These are phyloP conservation scores for Russula vinacea DNA, from an alignment of 768 basidiomycete genomes.

Conservation along the genomic window DNA sequence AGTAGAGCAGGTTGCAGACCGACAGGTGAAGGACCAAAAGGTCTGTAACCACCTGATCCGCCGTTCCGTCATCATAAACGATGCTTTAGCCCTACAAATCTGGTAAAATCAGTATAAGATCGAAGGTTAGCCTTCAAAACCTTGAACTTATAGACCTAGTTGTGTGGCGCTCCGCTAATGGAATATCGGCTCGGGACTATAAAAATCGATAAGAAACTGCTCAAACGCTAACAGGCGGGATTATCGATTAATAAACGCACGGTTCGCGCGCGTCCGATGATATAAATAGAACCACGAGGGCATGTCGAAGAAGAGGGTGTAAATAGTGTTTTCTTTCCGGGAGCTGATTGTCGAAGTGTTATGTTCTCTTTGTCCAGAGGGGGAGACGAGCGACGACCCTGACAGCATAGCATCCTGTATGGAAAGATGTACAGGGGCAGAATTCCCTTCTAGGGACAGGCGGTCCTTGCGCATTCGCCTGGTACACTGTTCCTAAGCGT, in stretches of 20 bases:
- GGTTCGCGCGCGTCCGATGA: neutral
- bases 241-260: neutral
- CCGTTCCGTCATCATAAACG: neutral
- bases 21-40: neutral
- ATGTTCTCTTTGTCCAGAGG: neutral
- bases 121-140: neutral
- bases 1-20: too few relatives aligned
- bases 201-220: neutral
- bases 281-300: neutral
- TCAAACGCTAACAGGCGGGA: neutral
- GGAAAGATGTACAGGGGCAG: neutral
- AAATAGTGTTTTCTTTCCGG: neutral
- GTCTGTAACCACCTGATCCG: neutral
- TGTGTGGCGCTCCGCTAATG: neutral
- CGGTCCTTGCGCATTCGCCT: too few relatives aligned
- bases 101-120: neutral
- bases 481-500: too few relatives aligned
- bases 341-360: neutral
- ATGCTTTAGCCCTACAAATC: neutral
- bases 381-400: neutral
- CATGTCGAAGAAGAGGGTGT: neutral
- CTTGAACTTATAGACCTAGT: neutral
- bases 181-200: neutral
- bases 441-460: too few relatives aligned
- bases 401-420: neutral